Evolutionary conservation across 73 alveolate species (phyloP).

Genomic region (Paraurostyla sp.): DNA sequence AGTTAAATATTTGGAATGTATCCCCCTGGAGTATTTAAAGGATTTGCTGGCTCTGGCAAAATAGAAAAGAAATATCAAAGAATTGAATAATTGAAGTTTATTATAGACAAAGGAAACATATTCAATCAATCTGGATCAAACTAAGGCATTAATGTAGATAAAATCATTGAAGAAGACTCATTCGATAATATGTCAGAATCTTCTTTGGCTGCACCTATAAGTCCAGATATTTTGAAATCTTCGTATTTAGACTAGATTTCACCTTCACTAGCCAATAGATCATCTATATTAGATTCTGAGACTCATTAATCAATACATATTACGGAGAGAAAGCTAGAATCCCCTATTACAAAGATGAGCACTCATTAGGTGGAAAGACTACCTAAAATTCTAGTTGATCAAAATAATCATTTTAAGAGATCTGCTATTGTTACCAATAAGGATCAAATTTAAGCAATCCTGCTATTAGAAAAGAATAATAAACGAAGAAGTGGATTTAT

Average conservation of each 20-base stretch:
- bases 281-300: not conserved
- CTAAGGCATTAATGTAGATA: not conserved
- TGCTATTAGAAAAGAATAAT: not conserved
- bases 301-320: too few relatives aligned
- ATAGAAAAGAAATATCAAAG: not conserved
- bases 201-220: not conserved
- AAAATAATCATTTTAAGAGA: too few relatives aligned
- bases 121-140: not conserved
- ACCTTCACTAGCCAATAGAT: not conserved
- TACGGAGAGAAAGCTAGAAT: too few relatives aligned
- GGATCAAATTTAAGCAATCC: not conserved
- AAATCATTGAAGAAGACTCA: slow-evolving; percentile 7
- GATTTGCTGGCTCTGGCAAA: not conserved
- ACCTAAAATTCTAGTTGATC: too few relatives aligned
- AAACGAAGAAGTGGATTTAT: not conserved
- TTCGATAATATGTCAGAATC: not conserved
- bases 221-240: not conserved
- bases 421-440: not conserved
- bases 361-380: too few relatives aligned
- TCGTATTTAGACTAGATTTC: not conserved
- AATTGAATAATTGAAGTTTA: not conserved
- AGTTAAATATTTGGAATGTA: not conserved
- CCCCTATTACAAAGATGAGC: too few relatives aligned
- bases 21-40: not conserved
- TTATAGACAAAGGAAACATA: not conserved